These are phyloP conservation scores for Ustilago crameri DNA, from an alignment of 1,284 basidiomycete species.

Conservation along the genomic window DNA sequence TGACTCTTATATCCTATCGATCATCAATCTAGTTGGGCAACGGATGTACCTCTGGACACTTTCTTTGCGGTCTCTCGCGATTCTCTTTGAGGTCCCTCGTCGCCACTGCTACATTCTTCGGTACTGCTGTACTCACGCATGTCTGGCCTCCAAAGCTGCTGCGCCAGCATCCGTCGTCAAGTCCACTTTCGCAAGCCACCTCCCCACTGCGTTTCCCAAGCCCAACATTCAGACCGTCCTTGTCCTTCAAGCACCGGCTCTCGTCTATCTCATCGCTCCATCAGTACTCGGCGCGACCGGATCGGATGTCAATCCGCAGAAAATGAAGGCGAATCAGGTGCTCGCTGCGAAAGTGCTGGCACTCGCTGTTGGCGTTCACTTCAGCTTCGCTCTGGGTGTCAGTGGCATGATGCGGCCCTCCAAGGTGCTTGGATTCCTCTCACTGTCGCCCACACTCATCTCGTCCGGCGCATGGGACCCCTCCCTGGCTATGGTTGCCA, in stretches of 20 bases:
- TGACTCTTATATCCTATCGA: neutral
- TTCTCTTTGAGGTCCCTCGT: conserved; percentile 58
- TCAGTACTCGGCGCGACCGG: conserved; percentile 7
- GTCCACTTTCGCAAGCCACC: conserved; percentile 8
- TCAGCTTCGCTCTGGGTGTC: conserved; percentile 63
- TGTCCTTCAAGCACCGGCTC: conserved; percentile 52
- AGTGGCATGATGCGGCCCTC: conserved; percentile 62
- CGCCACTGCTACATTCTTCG: conserved; percentile 63
- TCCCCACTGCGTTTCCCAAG: conserved; percentile 20
- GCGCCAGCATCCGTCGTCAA: neutral
- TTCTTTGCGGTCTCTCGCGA: conserved; percentile 64
- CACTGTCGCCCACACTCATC: conserved; percentile 19
- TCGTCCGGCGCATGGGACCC: conserved; percentile 69
- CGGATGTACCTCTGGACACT: conserved; percentile 66
- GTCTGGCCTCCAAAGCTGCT: conserved; percentile 12
- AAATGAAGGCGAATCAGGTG: conserved; percentile 10
- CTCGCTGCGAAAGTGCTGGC: conserved; percentile 47
- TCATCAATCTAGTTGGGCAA: conserved; percentile 48
- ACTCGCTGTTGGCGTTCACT: conserved; percentile 59
- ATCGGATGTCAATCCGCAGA: neutral
- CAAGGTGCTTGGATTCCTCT: conserved; percentile 30
- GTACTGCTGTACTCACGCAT: conserved; percentile 60
- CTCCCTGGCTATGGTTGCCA: conserved; percentile 70
- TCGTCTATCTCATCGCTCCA: conserved; percentile 39
- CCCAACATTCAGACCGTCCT: conserved; percentile 35